Evolutionary conservation across 257 asterid species (phyloP).

Genomic region (Ajuga chamaepitys): DNA sequence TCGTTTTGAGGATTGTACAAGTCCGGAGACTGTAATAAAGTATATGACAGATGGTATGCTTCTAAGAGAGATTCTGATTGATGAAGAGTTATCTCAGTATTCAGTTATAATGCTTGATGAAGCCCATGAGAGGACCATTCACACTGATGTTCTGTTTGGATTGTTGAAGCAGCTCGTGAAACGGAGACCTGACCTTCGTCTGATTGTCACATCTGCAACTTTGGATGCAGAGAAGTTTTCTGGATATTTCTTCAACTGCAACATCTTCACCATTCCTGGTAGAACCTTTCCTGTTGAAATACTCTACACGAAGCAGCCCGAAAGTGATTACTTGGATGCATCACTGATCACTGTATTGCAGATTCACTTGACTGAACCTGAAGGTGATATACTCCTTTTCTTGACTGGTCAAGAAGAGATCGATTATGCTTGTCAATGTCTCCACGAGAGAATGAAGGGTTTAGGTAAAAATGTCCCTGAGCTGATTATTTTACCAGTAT

Average conservation of each 20-base stretch:
- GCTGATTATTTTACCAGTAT: conserved; percentile 82
- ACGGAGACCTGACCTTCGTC: conserved; percentile 81
- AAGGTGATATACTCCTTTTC: conserved; percentile 77
- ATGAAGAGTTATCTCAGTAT: conserved; percentile 74
- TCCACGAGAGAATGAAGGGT: conserved; percentile 89
- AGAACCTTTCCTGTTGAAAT: too few relatives aligned
- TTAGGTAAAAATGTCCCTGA: conserved; percentile 81
- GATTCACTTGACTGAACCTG: too few relatives aligned
- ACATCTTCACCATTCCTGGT: too few relatives aligned
- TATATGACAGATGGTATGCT: conserved; percentile 99
- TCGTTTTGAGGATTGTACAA: conserved; percentile 93
- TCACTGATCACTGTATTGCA: conserved; percentile 77
- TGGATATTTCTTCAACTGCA: too few relatives aligned
- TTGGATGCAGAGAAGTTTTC: conserved; percentile 95
- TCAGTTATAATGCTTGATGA: conserved; percentile 90
- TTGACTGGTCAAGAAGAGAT: conserved; percentile 97
- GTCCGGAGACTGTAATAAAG: conserved; percentile 92
- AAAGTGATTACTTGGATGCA: conserved; percentile 90
- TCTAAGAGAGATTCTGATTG: conserved; percentile 84
- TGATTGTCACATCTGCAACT: conserved; percentile 92
- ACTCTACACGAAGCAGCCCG: conserved; percentile 95
- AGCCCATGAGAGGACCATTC: conserved; percentile 80
- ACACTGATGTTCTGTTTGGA: conserved; percentile 85
- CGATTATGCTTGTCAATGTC: conserved; percentile 88
- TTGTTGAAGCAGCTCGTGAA: conserved; percentile 65